Evolutionary conservation across 2,329 filamentous ascomycete genomes (phyloP).

Genomic region (Chaetothyriales sp.): DNA sequence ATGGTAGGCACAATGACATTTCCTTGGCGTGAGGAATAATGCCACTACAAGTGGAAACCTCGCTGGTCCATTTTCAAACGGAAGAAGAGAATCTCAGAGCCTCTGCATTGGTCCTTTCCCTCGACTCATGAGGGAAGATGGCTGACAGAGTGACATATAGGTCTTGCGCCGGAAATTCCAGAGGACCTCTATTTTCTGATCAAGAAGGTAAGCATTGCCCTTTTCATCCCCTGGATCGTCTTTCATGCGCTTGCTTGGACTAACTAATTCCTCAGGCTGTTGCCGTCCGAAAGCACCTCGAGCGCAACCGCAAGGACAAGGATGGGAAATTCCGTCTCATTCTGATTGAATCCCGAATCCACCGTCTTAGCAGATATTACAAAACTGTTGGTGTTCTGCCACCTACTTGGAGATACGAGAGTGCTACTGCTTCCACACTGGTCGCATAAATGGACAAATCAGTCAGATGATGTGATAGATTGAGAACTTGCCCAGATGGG

Average conservation of each 20-base stretch:
- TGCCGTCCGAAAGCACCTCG: slow-evolving; percentile 98
- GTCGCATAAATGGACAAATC: slow-evolving; percentile 53
- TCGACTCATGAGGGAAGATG: slow-evolving; percentile 21
- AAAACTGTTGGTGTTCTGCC: slow-evolving; percentile 77
- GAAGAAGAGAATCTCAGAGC: slow-evolving; percentile 32
- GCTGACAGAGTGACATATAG: slow-evolving; percentile 93
- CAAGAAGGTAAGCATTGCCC: slow-evolving; percentile 68
- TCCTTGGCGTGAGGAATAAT: not conserved
- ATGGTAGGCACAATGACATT: slow-evolving; percentile 56
- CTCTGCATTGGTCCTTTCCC: slow-evolving; percentile 64
- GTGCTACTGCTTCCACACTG: slow-evolving; percentile 84
- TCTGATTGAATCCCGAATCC: slow-evolving; percentile 99
- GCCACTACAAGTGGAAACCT: not conserved
- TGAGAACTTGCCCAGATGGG: not conserved
- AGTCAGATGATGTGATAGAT: not conserved
- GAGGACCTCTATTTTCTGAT: slow-evolving; percentile 99
- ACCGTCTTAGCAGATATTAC: slow-evolving; percentile 99
- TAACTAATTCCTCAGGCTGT: slow-evolving; percentile 50
- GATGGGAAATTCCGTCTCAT: slow-evolving; percentile 99
- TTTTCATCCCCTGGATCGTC: not conserved
- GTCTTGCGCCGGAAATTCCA: slow-evolving; percentile 94
- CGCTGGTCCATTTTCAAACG: not conserved
- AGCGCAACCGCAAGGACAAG: slow-evolving; percentile 99
- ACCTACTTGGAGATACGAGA: slow-evolving; percentile 99
- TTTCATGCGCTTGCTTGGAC: slow-evolving; percentile 1